Evolutionary conservation across 2,329 filamentous ascomycete species (phyloP).

Genomic region (Penicillium sp.): DNA sequence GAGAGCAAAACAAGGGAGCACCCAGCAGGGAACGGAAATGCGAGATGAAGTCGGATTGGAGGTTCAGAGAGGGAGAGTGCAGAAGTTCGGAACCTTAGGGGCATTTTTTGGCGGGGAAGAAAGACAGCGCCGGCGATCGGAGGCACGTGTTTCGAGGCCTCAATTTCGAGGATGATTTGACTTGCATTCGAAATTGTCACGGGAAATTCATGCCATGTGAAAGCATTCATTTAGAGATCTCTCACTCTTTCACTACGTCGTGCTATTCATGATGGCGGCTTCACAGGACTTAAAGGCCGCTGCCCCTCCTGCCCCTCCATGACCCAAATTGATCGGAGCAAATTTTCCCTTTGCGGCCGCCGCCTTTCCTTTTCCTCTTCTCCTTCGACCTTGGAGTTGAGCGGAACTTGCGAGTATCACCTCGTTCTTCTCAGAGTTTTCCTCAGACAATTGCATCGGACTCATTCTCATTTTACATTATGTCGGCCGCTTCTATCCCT

Average conservation of each 20-base stretch:
- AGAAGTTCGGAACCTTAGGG: constrained; percentile 9
- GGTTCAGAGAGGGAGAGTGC: constrained; percentile 10
- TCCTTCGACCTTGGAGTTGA: background rate
- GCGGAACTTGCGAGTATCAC: background rate
- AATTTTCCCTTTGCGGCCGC: constrained; percentile 13
- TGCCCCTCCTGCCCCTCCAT: constrained; percentile 23
- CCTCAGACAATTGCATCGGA: background rate
- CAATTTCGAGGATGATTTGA: background rate
- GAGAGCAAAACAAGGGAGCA: constrained; percentile 1
- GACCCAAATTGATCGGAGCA: constrained; percentile 13
- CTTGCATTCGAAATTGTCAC: too few species aligned
- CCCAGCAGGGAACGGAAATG: constrained; percentile 2
- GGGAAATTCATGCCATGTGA: too few species aligned
- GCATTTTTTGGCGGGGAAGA: constrained; percentile 16
- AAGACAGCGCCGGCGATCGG: constrained; percentile 26
- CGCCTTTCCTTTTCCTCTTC: background rate
- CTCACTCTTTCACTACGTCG: too few species aligned
- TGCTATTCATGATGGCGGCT: background rate
- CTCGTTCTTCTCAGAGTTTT: background rate
- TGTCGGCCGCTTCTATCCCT: constrained; percentile 23
- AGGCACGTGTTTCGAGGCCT: constrained; percentile 25
- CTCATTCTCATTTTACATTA: constrained; percentile 9
- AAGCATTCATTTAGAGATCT: too few species aligned
- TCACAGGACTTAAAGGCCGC: background rate
- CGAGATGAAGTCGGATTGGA: constrained; percentile 6